Conservation (phyloP, 2,329 filamentous ascomycete genomes). For the Beauveria scarabaeidicola region DNA sequence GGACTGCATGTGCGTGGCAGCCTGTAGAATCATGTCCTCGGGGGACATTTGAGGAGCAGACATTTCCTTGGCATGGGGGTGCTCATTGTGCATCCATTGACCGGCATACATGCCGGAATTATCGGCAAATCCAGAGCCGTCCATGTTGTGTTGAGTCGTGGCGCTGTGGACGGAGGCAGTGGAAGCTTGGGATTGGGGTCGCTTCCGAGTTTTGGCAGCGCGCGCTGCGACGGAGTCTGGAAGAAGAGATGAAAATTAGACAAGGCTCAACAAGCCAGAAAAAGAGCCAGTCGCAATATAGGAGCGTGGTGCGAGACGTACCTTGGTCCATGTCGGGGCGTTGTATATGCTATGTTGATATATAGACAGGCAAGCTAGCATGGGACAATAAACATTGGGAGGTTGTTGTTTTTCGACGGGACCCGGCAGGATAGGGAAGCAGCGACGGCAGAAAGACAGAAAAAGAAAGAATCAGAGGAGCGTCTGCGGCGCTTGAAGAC, state of each 20-base stretch:
- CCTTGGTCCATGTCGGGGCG: conserved; percentile 26
- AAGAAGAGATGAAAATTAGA: conserved; percentile 11
- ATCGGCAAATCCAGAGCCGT: conserved; percentile 37
- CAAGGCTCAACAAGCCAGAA: not conserved
- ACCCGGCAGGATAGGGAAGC: not conserved
- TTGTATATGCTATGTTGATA: conserved; percentile 21
- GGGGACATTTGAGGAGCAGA: conserved; percentile 40
- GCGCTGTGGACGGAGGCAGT: conserved; percentile 49
- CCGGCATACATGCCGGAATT: conserved; percentile 36
- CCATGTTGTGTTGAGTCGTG: conserved; percentile 40
- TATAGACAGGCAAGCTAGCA: conserved; percentile 22
- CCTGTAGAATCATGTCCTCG: conserved; percentile 53
- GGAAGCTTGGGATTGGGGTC: conserved; percentile 46
- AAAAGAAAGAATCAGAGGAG: conserved; percentile 13
- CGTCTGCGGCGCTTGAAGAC: conserved; percentile 8
- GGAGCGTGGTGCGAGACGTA: conserved; percentile 17
- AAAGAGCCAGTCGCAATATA: conserved; percentile 17
- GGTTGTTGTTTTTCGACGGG: conserved; percentile 17
- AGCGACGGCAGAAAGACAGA: not conserved
- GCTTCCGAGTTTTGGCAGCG: conserved; percentile 36
- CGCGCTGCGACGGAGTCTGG: conserved; percentile 24
- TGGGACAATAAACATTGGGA: conserved; percentile 33
- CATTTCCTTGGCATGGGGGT: conserved; percentile 36
- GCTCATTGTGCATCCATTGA: conserved; percentile 42
- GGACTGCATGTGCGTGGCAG: conserved; percentile 46